A percentile compares a stretch with the other conserved stretches of the same genome.
phyloP scores from a whole-genome alignment of 75 land plant species.

The Picea sitchensis region DNA sequence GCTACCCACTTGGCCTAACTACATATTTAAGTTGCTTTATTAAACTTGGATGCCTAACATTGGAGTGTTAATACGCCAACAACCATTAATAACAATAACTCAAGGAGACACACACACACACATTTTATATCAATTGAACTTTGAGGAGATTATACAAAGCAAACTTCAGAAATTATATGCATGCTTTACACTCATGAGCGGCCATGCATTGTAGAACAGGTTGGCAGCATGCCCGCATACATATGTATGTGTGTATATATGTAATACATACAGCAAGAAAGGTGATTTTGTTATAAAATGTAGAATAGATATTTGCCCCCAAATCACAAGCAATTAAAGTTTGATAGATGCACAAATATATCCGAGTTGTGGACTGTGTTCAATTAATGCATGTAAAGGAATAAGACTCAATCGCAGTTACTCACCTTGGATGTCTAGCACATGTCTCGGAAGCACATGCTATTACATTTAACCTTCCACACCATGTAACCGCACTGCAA shows the following conservation, averaged over 20 bases:
- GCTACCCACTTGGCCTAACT: too few species aligned
- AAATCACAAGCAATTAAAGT: neutral
- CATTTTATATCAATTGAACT: too few species aligned
- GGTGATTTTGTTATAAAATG: neutral
- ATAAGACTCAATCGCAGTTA: neutral
- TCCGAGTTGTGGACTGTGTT: neutral
- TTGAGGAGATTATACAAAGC: too few species aligned
- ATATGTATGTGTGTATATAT: too few species aligned
- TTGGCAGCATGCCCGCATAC: neutral
- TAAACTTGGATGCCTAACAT: too few species aligned
- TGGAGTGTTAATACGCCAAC: too few species aligned
- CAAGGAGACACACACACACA: too few species aligned
- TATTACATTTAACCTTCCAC: conserved; percentile 79
- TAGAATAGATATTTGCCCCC: too few species aligned
- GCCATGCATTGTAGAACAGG: neutral
- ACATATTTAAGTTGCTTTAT: too few species aligned
- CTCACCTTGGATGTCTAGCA: conserved; percentile 96
- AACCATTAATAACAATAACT: too few species aligned
- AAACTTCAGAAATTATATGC: too few species aligned
- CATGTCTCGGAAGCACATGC: conserved; percentile 99
- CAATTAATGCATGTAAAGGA: neutral
- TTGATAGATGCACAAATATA: neutral
- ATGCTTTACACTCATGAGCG: too few species aligned
- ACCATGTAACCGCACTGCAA: conserved; percentile 95
- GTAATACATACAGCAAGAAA: neutral